Evolutionary conservation across 176 grass and related monocot species (phyloP), one percentile per base, ranked within the genome.

Genomic region (Lolium multiflorum): DNA sequence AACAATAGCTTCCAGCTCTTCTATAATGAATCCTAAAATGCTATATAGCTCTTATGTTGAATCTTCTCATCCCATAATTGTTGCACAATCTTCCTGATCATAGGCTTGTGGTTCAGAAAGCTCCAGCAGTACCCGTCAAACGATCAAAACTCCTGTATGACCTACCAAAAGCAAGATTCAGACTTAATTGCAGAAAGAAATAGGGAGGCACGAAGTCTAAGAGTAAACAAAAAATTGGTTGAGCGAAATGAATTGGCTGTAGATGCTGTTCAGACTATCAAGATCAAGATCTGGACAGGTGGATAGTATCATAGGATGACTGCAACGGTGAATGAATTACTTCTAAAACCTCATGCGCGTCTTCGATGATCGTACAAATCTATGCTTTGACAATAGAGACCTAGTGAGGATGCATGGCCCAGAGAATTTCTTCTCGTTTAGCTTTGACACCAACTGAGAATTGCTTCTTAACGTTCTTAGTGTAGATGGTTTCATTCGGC

Each of bases 101-200:
- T 83, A 0, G 94, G 89, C 67, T 91, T 93, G 80, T 85, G 24
- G 89, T 89, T 97, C 11, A 94, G 50, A 87, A 97, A 99, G 87
- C 90, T 76, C 97, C 97, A 99, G 78, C 89, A 94, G 77, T 99
- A 97, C 81, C 78, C 85, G 80, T 94, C 72, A 75, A 99, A 96
- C 24, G 97, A 99, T 81, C 94, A 94, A 41, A 93, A 97, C 87
- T 99, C 97, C 38, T 94, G 90, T 74, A 93, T 85, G 57, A 99
- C 87, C 97, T 99, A 81, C 59, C 54, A 86, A 18, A 22, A 83
- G n/a, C 55, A 48, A 93, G 46, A 78, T 84, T 74, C 72, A 84
- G 43, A 22, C 55, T 44, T 28, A 24, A 69, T 76, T 67, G 58
- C 61, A 83, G n/a, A 57, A 67, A 18, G 38, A 81, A 56, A 76